Conservation (phyloP, 2,329 filamentous ascomycete species). For the Dactylella cylindrospora region DNA sequence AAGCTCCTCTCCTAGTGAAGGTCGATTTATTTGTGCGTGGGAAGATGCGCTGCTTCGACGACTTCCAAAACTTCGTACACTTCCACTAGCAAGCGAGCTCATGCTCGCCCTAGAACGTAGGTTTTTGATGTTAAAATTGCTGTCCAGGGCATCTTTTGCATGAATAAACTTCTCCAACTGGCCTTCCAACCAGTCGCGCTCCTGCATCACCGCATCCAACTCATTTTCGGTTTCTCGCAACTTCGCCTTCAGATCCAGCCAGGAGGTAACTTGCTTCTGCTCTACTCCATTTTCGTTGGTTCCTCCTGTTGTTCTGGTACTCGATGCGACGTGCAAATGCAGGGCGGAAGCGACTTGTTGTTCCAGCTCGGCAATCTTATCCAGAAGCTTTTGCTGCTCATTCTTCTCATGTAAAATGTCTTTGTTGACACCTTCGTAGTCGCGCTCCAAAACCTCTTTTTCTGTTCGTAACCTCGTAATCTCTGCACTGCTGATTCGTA, state of each 20-base stretch:
- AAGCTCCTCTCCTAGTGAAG: conserved; percentile 34
- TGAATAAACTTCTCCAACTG: conserved; percentile 42
- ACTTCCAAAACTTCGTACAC: conserved; percentile 26
- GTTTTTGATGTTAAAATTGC: conserved; percentile 41
- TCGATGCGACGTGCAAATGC: conserved; percentile 39
- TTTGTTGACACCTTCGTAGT: conserved; percentile 34
- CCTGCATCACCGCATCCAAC: conserved; percentile 37
- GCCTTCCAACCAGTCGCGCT: conserved; percentile 38
- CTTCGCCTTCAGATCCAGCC: conserved; percentile 41
- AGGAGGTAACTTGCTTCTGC: conserved; percentile 29
- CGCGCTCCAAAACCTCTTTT: conserved; percentile 36
- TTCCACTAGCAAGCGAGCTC: conserved; percentile 31
- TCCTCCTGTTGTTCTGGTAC: conserved; percentile 6
- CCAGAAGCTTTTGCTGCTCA: conserved; percentile 40
- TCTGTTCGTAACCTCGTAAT: conserved; percentile 44
- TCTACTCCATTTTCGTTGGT: conserved; percentile 8
- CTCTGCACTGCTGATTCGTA: conserved; percentile 41
- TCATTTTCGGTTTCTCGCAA: conserved; percentile 40
- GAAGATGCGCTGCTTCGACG: conserved; percentile 36
- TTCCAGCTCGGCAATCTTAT: conserved; percentile 36
- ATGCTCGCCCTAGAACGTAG: conserved; percentile 35
- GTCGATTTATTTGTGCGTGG: conserved; percentile 23
- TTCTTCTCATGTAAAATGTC: conserved; percentile 31
- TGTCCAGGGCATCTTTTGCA: conserved; percentile 41
- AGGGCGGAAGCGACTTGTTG: conserved; percentile 36